These are phyloP conservation scores for Pelargonium fulgidum DNA, from an alignment of 441 rosid species.

Conservation along the genomic window DNA sequence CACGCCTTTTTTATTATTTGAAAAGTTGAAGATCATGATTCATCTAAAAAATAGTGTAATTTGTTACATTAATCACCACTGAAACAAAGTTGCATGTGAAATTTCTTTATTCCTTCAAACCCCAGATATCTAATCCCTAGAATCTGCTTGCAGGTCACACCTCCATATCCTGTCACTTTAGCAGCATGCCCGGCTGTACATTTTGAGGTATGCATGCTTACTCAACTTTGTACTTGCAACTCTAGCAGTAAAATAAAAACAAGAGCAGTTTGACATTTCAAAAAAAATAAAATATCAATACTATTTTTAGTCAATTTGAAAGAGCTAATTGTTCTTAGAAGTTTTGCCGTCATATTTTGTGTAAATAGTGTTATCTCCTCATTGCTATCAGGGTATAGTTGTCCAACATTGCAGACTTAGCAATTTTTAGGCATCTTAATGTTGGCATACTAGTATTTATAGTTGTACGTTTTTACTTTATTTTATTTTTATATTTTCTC, in stretches of 20 bases:
- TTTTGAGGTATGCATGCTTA: slow-evolving; percentile 49
- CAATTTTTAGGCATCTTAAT: background rate
- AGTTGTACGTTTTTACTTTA: too few relatives aligned
- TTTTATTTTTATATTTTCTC: background rate
- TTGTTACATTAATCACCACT: background rate
- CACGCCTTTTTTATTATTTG: background rate
- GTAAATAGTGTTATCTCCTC: background rate
- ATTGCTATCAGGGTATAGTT: background rate
- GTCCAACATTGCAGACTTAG: background rate
- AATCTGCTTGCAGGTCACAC: slow-evolving; percentile 62
- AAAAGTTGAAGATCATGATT: background rate
- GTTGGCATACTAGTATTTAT: background rate
- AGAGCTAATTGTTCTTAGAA: background rate
- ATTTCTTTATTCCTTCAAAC: slow-evolving; percentile 1
- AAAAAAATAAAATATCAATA: background rate
- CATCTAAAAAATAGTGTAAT: background rate
- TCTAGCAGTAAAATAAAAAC: background rate
- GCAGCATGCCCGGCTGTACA: slow-evolving; percentile 60
- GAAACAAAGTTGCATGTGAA: background rate
- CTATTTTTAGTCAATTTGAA: background rate
- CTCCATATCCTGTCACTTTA: slow-evolving; percentile 58
- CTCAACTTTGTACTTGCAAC: slow-evolving; percentile 8
- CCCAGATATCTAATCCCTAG: slow-evolving; percentile 22
- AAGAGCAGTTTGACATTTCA: background rate
- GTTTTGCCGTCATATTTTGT: background rate